phyloP scores from a whole-genome alignment of 306 rosid genomes.

The Dalbergia cultrata region DNA sequence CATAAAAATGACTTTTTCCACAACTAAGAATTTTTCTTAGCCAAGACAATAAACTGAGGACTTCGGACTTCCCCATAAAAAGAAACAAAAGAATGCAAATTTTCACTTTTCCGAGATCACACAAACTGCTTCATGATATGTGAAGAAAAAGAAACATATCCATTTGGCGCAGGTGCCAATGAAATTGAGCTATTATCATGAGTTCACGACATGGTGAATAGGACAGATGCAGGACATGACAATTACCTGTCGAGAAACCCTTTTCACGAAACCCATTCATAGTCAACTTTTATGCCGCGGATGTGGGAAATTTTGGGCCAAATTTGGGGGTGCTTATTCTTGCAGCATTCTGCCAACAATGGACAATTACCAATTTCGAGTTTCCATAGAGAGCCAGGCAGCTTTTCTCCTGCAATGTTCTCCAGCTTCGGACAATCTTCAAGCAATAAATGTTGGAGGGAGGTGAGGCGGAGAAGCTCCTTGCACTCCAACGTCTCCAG shows the following conservation, averaged over 20 bases:
- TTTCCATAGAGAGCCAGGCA: no score
- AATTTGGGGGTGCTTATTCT: background rate
- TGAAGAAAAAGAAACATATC: no score
- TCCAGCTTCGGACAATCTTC: background rate
- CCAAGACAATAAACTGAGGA: no score
- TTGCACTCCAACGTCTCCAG: background rate
- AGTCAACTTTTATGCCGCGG: background rate
- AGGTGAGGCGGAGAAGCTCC: slow-evolving; percentile 19
- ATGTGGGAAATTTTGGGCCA: slow-evolving; percentile 37
- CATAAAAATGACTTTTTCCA: no score
- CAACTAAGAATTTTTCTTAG: no score
- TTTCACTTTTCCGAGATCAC: no score
- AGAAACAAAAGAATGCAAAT: no score
- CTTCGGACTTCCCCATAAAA: no score
- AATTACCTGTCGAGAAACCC: background rate
- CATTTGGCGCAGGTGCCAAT: no score
- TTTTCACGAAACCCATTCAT: background rate
- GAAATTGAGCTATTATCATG: no score
- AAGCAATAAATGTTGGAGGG: background rate
- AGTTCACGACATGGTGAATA: no score
- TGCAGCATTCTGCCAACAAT: slow-evolving; percentile 1
- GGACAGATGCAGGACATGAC: background rate
- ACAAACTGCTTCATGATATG: no score
- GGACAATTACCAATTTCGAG: accelerated
- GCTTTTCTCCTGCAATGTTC: background rate